Percentiles rank a stretch among this genome's conserved stretches.
These are phyloP conservation scores for Blastobotrys aristatus DNA, from an alignment of 1,139 yeast genomes.

Conservation along the genomic window DNA sequence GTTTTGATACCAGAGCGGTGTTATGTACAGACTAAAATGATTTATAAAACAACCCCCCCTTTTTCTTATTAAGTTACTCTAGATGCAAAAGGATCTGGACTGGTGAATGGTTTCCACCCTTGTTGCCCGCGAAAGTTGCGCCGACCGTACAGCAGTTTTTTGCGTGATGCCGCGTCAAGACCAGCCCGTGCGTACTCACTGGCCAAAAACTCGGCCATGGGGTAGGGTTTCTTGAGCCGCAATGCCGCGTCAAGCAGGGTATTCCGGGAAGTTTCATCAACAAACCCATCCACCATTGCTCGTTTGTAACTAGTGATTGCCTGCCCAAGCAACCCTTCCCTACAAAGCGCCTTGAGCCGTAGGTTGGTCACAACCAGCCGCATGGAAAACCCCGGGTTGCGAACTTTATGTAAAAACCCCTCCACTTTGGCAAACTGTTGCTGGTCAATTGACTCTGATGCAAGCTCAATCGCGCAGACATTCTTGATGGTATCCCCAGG, in stretches of 20 bases:
- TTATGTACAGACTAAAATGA: background rate
- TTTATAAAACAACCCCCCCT: background rate
- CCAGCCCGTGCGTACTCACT: background rate
- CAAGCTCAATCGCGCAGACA: constrained; percentile 16
- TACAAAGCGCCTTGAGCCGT: background rate
- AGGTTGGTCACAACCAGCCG: background rate
- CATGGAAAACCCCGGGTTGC: background rate
- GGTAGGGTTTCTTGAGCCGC: background rate
- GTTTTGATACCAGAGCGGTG: background rate
- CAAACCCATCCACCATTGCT: constrained; percentile 1
- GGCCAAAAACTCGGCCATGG: background rate
- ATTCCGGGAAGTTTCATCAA: background rate
- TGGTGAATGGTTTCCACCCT: background rate
- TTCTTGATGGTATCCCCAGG: constrained; percentile 5
- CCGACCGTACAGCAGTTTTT: background rate
- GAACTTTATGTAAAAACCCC: background rate
- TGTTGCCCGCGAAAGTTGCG: background rate
- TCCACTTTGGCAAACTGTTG: constrained; percentile 7
- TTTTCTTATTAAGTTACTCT: constrained; percentile 1
- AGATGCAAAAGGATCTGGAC: background rate
- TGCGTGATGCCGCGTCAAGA: background rate
- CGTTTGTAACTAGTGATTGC: constrained; percentile 9
- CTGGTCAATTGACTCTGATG: constrained; percentile 12
- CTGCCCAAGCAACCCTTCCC: background rate
- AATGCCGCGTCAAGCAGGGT: constrained; percentile 1